phyloP scores from a whole-genome alignment of 2,329 filamentous ascomycete species.

The Fusarium pseudocircinatum region DNA sequence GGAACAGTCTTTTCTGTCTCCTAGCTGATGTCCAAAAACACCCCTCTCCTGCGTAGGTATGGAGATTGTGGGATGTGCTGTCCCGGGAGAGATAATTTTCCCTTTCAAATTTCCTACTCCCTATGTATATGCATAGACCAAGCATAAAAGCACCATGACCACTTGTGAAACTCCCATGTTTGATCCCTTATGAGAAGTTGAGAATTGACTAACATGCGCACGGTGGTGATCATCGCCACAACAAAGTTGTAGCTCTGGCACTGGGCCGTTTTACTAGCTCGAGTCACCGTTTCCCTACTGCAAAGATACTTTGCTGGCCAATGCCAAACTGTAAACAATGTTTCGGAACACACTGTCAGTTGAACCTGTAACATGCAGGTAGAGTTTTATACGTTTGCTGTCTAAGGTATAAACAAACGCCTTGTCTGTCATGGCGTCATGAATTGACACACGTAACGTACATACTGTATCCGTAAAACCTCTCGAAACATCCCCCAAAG shows the following conservation, averaged over 20 bases:
- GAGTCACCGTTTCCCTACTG: neutral
- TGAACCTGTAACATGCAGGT: slow-evolving; percentile 2
- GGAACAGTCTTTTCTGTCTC: too few species aligned
- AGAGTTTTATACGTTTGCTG: neutral
- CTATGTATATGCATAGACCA: neutral
- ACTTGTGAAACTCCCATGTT: neutral
- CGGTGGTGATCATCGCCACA: neutral
- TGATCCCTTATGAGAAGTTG: neutral
- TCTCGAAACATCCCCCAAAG: neutral
- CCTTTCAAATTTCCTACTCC: neutral
- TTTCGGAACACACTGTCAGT: neutral
- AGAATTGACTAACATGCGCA: neutral
- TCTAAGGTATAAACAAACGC: neutral
- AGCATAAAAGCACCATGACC: neutral
- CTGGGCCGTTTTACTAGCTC: slow-evolving; percentile 1
- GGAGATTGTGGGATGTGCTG: slow-evolving; percentile 1
- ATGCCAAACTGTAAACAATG: slow-evolving; percentile 3
- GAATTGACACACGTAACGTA: neutral
- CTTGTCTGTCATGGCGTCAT: neutral
- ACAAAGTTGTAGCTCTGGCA: neutral
- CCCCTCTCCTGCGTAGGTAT: too few species aligned
- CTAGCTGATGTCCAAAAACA: too few species aligned
- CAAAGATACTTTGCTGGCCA: neutral
- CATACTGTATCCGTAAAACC: neutral
- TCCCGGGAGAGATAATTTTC: neutral